A percentile compares a stretch with the other conserved stretches of the same genome.
These are phyloP conservation scores for Coprinopsis strossmayeri DNA, from an alignment of 768 basidiomycete genomes.

Conservation along the genomic window DNA sequence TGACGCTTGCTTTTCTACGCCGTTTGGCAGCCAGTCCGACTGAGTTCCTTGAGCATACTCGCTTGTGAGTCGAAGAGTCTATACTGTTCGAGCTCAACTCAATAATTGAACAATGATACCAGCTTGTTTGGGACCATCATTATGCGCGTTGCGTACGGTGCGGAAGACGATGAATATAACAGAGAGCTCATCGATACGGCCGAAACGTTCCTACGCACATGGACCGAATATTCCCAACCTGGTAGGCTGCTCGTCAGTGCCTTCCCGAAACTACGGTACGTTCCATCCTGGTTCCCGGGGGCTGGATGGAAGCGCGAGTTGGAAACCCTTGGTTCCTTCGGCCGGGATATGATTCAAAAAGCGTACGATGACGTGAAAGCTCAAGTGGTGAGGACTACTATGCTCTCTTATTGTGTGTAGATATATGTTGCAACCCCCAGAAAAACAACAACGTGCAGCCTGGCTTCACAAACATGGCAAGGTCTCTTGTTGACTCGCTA, in stretches of 20 bases:
- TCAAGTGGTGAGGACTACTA: no score
- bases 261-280: background rate
- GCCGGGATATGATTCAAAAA: no score
- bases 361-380: no score
- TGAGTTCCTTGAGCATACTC: constrained; percentile 3
- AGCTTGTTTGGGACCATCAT: constrained; percentile 38
- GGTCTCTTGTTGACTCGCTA: background rate
- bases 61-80: background rate
- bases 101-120: background rate
- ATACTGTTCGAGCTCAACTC: background rate
- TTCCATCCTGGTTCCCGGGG: background rate
- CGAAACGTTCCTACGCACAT: background rate
- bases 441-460: background rate
- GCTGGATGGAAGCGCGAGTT: background rate
- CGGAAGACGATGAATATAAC: constrained; percentile 19
- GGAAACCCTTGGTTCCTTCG: background rate
- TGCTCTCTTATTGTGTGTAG: background rate
- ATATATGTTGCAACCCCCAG: background rate
- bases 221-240: background rate
- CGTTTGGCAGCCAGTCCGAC: constrained; percentile 28
- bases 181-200: constrained; percentile 18
- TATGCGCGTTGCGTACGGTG: constrained; percentile 23
- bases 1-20: constrained; percentile 31
- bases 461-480: background rate
- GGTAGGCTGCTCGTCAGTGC: background rate